A percentile compares a stretch with the other conserved stretches of the same genome.
Evolutionary conservation across 805 yeast genomes (phyloP).

Genomic region (Wickerhamiella galacta): DNA sequence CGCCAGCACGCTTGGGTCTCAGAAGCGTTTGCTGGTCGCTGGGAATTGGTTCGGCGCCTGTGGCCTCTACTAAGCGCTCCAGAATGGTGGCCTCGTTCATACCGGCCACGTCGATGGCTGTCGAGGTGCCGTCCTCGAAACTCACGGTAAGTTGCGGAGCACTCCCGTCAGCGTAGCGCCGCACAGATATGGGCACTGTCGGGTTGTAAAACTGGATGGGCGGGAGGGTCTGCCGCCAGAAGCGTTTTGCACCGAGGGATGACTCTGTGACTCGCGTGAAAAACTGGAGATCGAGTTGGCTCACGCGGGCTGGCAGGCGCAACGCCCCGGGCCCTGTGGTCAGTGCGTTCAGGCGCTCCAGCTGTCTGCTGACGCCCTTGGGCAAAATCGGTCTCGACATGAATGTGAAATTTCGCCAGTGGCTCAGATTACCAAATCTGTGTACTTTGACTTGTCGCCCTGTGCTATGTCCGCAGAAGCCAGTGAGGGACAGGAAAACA

Average conservation of each 20-base stretch:
- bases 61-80: slow-evolving; percentile 32
- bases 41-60: slow-evolving; percentile 38
- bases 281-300: slow-evolving; percentile 15
- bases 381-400: too few relatives aligned
- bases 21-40: slow-evolving; percentile 25
- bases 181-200: slow-evolving; percentile 41
- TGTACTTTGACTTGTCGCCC: too few relatives aligned
- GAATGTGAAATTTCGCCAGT: too few relatives aligned
- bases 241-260: slow-evolving; percentile 28
- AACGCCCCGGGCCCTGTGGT: slow-evolving; percentile 20
- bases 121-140: slow-evolving; percentile 25
- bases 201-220: slow-evolving; percentile 74
- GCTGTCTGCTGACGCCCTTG: slow-evolving; percentile 16
- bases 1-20: too few relatives aligned
- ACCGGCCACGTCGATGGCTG: slow-evolving; percentile 36
- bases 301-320: slow-evolving; percentile 14
- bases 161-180: slow-evolving; percentile 35
- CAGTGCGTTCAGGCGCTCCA: slow-evolving; percentile 15
- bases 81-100: slow-evolving; percentile 37
- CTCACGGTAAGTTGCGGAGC: slow-evolving; percentile 28
- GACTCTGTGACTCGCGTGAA: slow-evolving; percentile 9
- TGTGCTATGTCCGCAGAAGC: too few relatives aligned
- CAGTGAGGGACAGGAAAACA: too few relatives aligned
- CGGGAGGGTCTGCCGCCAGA: slow-evolving; percentile 63
- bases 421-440: too few relatives aligned